A percentile compares a stretch with the other conserved stretches of the same genome.
These are phyloP conservation scores for Ceratocystis lukuohia DNA, from an alignment of 2,329 filamentous ascomycete species.

Conservation along the genomic window DNA sequence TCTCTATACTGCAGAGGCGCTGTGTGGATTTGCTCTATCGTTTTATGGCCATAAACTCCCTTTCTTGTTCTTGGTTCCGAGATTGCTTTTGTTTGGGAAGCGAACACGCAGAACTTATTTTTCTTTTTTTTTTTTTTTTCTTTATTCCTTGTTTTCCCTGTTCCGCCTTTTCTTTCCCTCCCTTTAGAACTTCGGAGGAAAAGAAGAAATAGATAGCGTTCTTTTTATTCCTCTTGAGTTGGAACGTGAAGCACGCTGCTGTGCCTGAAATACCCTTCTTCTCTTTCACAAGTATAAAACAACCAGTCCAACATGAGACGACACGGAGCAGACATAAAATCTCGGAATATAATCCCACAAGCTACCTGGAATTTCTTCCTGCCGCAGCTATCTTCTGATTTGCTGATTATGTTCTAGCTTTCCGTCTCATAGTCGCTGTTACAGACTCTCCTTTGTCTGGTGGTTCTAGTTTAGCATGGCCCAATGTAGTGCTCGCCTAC, in stretches of 20 bases:
- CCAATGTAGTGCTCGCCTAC: too few species aligned
- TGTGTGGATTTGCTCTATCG: background rate
- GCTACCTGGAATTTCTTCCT: too few species aligned
- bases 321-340: background rate
- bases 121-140: background rate
- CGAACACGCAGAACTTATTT: background rate
- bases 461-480: background rate
- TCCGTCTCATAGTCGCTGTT: background rate
- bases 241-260: background rate
- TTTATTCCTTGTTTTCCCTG: background rate
- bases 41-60: background rate
- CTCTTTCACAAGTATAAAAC: background rate
- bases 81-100: conserved; percentile 4
- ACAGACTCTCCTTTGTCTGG: background rate
- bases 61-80: background rate
- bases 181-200: conserved; percentile 1
- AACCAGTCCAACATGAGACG: conserved; percentile 3
- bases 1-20: background rate
- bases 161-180: background rate
- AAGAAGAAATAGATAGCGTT: background rate
- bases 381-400: background rate
- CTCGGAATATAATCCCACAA: conserved; percentile 1
- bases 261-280: background rate
- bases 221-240: background rate
- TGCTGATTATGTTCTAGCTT: background rate